Evolutionary conservation across 2,329 filamentous ascomycete genomes (phyloP).

Genomic region (Teratosphaeria pseudoeucalypti): DNA sequence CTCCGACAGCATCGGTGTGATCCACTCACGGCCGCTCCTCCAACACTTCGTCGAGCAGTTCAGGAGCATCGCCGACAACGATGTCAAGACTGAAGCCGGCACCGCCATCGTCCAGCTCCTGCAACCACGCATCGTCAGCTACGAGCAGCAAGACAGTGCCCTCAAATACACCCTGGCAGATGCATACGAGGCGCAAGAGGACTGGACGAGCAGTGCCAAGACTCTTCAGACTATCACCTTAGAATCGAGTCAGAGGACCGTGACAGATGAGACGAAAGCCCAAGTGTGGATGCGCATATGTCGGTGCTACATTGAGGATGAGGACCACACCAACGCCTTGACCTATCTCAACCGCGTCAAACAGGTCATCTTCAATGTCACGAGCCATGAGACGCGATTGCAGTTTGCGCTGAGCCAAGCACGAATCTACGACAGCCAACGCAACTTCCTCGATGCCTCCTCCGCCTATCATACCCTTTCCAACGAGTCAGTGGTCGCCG

Average conservation of each 20-base stretch:
- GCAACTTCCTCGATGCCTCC: conserved; percentile 79
- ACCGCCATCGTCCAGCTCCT: conserved; percentile 60
- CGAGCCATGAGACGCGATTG: conserved; percentile 62
- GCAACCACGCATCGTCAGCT: conserved; percentile 57
- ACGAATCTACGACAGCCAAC: conserved; percentile 81
- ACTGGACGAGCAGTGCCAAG: conserved; percentile 68
- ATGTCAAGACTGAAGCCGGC: conserved; percentile 64
- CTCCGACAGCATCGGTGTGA: conserved; percentile 59
- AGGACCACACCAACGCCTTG: conserved; percentile 77
- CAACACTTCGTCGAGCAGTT: conserved; percentile 56
- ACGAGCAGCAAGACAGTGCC: conserved; percentile 72
- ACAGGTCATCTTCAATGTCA: conserved; percentile 72
- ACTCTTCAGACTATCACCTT: conserved; percentile 74
- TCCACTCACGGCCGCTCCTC: conserved; percentile 63
- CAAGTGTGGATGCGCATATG: conserved; percentile 88
- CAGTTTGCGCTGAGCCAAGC: conserved; percentile 89
- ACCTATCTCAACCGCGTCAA: conserved; percentile 90
- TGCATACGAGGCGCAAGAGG: conserved; percentile 72
- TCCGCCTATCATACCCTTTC: conserved; percentile 82
- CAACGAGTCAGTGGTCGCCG: conserved; percentile 65
- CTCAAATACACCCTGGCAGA: conserved; percentile 73
- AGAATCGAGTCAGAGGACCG: conserved; percentile 75
- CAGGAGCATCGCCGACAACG: conserved; percentile 47
- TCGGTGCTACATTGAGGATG: conserved; percentile 85
- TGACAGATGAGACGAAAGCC: conserved; percentile 73